Percentiles rank a stretch among this genome's conserved stretches.
phyloP scores from a whole-genome alignment of 768 basidiomycete species.

The Pisolithus microcarpus region DNA sequence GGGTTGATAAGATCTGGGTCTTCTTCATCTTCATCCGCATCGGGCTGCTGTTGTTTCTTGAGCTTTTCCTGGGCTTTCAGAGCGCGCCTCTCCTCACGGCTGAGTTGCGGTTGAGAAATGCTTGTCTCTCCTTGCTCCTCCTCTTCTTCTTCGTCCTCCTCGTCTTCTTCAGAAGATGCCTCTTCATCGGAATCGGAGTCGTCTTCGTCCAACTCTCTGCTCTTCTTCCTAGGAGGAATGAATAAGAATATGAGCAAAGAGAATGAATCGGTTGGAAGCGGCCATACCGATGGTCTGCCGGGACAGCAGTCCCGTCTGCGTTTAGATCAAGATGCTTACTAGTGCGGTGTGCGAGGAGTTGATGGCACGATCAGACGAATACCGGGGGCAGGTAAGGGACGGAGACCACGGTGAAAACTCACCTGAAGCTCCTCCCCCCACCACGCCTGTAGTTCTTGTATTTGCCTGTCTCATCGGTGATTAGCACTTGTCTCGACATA shows the following conservation, averaged over 20 bases:
- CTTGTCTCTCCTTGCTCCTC: conserved; percentile 22
- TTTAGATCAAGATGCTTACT: conserved; percentile 60
- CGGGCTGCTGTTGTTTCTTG: conserved; percentile 19
- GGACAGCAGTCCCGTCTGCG: conserved; percentile 47
- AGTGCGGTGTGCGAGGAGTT: neutral
- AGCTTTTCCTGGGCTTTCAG: conserved; percentile 53
- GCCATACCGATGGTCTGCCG: conserved; percentile 41
- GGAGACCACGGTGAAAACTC: conserved; percentile 7
- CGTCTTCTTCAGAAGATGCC: conserved; percentile 35
- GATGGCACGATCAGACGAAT: conserved; percentile 3
- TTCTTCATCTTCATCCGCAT: conserved; percentile 49
- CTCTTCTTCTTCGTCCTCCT: conserved; percentile 36
- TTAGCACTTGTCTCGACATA: neutral
- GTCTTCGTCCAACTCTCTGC: neutral
- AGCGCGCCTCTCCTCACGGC: conserved; percentile 66
- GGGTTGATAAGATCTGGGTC: conserved; percentile 74
- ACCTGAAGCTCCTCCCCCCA: conserved; percentile 84
- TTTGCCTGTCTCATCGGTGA: conserved; percentile 44
- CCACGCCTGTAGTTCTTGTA: conserved; percentile 80
- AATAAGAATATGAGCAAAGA: conserved; percentile 9
- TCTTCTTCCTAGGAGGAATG: neutral
- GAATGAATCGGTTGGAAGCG: conserved; percentile 5
- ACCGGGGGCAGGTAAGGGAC: conserved; percentile 7
- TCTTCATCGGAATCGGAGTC: conserved; percentile 35
- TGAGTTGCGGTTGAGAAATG: conserved; percentile 47